Percentiles rank a stretch among this genome's conserved stretches.
Evolutionary conservation across 495 filamentous ascomycete genomes (phyloP).

Genomic region (Penicillium cinerascens): DNA sequence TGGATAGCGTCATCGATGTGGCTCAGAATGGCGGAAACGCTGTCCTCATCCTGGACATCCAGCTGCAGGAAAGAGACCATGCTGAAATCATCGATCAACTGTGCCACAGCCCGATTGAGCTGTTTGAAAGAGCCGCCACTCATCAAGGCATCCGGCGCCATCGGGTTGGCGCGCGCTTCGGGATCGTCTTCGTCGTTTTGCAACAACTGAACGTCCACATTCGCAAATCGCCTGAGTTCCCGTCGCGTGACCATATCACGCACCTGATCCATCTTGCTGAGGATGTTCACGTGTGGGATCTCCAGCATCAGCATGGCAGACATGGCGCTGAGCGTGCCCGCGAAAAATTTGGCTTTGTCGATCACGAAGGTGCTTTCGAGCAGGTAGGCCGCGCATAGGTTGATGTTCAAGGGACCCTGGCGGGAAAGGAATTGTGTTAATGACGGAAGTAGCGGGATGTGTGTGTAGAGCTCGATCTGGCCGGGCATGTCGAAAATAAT

Average conservation of each 20-base stretch:
- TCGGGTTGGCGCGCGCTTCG: conserved; percentile 45
- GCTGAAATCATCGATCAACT: conserved; percentile 91
- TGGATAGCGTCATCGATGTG: conserved; percentile 97
- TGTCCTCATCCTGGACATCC: conserved; percentile 90
- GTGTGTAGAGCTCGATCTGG: conserved; percentile 98
- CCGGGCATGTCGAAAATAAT: conserved; percentile 98
- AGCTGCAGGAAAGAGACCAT: conserved; percentile 94
- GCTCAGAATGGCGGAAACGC: conserved; percentile 84
- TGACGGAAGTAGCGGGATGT: conserved; percentile 87
- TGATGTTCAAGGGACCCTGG: conserved; percentile 78
- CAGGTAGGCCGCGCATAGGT: conserved; percentile 91
- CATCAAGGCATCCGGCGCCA: conserved; percentile 64
- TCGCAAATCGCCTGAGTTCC: conserved; percentile 82
- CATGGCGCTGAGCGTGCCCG: conserved; percentile 93
- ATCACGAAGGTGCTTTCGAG: conserved; percentile 93
- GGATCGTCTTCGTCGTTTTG: conserved; percentile 54
- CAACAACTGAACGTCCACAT: conserved; percentile 73
- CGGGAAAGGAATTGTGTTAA: conserved; percentile 77
- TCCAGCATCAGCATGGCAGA: conserved; percentile 98
- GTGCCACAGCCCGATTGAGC: conserved; percentile 80
- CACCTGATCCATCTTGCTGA: conserved; percentile 96
- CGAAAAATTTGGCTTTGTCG: conserved; percentile 94
- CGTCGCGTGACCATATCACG: conserved; percentile 75
- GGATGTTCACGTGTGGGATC: conserved; percentile 88
- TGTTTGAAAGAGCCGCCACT: conserved; percentile 71